Percentiles rank a stretch among this genome's conserved stretches.
Conservation (phyloP, 1,139 yeast species). For the Sporopachydermia cereana region DNA sequence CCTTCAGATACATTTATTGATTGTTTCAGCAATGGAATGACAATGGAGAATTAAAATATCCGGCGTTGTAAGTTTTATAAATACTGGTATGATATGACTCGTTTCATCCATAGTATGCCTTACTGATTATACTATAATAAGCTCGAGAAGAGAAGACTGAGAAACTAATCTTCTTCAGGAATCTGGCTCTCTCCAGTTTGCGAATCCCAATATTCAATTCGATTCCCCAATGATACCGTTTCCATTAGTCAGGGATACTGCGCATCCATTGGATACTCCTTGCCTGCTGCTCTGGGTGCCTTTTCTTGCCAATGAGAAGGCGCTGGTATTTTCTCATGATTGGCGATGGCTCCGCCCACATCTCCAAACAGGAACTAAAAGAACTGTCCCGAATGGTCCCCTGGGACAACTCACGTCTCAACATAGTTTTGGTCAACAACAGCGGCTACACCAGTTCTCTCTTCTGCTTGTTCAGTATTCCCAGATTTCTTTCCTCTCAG, state of each 20-base stretch:
- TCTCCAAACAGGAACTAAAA: constrained; percentile 1
- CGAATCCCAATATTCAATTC: constrained; percentile 49
- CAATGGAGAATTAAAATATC: no score
- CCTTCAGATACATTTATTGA: no score
- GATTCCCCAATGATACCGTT: constrained; percentile 40
- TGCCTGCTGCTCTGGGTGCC: constrained; percentile 15
- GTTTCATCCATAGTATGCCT: no score
- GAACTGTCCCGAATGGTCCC: not conserved
- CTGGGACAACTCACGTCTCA: not conserved
- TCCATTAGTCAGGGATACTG: constrained; percentile 58
- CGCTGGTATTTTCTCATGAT: not conserved
- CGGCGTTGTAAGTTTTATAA: no score
- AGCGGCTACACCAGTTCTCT: not conserved
- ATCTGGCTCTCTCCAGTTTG: constrained; percentile 71
- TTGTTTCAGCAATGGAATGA: no score
- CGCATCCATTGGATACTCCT: constrained; percentile 76
- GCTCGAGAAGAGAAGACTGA: no score
- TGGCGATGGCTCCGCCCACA: constrained; percentile 4
- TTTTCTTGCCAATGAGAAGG: constrained; percentile 1
- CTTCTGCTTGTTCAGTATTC: no score
- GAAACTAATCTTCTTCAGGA: no score
- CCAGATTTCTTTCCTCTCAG: no score
- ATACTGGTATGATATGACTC: no score
- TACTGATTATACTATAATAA: no score
- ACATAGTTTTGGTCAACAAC: constrained; percentile 3